Evolutionary conservation across 768 basidiomycete species (phyloP).

Genomic region (Russula dissimulans): DNA sequence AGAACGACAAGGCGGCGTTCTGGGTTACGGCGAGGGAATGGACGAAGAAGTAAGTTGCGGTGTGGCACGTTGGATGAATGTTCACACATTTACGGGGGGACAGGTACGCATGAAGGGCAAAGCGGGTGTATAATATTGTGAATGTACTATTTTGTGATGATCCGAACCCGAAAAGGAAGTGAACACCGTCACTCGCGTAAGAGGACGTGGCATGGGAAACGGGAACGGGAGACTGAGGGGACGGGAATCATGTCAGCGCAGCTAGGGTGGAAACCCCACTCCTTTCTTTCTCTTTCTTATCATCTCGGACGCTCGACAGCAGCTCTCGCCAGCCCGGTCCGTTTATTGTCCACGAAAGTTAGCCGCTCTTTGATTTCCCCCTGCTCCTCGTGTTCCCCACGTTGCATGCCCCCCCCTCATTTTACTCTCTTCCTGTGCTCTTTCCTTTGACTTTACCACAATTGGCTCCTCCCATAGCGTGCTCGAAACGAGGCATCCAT

Average conservation of each 20-base stretch:
- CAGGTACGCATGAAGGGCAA: constrained; percentile 16
- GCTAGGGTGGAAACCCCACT: no score
- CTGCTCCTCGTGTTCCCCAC: constrained; percentile 66
- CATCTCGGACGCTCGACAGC: not conserved
- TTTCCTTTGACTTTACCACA: constrained; percentile 16
- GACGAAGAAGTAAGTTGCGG: constrained; percentile 64
- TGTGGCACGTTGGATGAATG: not conserved
- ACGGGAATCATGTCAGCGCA: no score
- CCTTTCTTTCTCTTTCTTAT: no score
- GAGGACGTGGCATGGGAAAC: no score
- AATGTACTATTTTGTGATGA: no score
- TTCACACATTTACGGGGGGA: not conserved
- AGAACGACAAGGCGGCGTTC: constrained; percentile 71
- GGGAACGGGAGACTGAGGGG: no score
- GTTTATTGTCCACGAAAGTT: not conserved
- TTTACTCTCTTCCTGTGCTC: constrained; percentile 20
- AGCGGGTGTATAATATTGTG: no score
- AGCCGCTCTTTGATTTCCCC: constrained; percentile 9
- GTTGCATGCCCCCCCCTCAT: constrained; percentile 43
- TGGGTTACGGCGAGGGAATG: constrained; percentile 69
- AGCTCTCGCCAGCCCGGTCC: not conserved
- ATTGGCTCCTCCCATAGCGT: constrained; percentile 40
- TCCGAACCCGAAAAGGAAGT: no score
- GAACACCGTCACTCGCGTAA: no score
- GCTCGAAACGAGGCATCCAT: constrained; percentile 49